Conservation (phyloP, 1,284 basidiomycete species). For the Cryptococcus sp. region DNA sequence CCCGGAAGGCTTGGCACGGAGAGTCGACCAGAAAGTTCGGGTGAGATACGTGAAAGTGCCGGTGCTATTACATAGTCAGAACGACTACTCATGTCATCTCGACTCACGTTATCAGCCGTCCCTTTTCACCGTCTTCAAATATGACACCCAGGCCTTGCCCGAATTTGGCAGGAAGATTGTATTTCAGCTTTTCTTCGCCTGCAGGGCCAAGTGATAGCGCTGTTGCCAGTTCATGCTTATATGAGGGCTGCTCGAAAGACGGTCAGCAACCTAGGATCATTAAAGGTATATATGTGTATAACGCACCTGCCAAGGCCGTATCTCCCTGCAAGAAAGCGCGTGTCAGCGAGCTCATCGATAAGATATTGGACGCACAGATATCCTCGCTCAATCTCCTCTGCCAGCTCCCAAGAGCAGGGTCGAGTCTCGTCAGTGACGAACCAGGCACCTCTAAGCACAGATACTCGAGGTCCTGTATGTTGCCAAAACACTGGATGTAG, state of each 20-base stretch:
- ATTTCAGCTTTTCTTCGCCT: conserved; percentile 60
- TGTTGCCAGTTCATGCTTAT: conserved; percentile 57
- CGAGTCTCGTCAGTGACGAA: conserved; percentile 56
- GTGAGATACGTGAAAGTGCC: conserved; percentile 49
- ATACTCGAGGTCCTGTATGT: conserved; percentile 55
- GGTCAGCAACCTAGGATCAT: background rate
- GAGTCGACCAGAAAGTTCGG: conserved; percentile 49
- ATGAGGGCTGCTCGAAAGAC: conserved; percentile 50
- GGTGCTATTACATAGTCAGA: conserved; percentile 22
- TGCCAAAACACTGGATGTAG: conserved; percentile 61
- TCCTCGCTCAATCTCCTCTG: conserved; percentile 57
- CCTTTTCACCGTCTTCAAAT: conserved; percentile 57
- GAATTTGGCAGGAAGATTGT: conserved; percentile 49
- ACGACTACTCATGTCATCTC: background rate
- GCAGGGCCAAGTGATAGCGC: conserved; percentile 56
- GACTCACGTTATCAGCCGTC: conserved; percentile 54
- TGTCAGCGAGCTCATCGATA: background rate
- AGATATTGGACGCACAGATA: conserved; percentile 44
- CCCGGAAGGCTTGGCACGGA: conserved; percentile 50
- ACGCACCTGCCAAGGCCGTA: conserved; percentile 51
- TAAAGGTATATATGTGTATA: background rate
- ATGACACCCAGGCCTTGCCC: conserved; percentile 55
- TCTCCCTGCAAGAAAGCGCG: conserved; percentile 28
- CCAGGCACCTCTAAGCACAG: conserved; percentile 59
- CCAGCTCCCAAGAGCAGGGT: conserved; percentile 56